These are phyloP conservation scores for Setaria viridis DNA, from an alignment of 202 grass and related monocot species.

Conservation along the genomic window DNA sequence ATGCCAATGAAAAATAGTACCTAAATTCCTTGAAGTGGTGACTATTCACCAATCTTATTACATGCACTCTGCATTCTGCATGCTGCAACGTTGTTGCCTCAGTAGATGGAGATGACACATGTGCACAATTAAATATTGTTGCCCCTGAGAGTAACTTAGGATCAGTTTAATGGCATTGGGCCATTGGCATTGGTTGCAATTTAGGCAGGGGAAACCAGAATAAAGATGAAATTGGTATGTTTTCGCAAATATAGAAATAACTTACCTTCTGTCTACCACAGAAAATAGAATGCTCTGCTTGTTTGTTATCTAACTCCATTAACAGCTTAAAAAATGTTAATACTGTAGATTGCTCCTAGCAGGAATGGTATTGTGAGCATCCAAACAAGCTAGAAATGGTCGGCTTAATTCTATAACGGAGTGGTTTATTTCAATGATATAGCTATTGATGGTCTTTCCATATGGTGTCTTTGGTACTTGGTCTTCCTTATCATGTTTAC, in stretches of 20 bases:
- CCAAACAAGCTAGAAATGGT: neutral
- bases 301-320: neutral
- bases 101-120: neutral
- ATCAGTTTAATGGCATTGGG: neutral
- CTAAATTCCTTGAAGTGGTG: neutral
- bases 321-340: neutral
- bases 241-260: neutral
- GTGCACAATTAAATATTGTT: neutral
- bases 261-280: neutral
- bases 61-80: neutral
- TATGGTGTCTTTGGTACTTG: neutral
- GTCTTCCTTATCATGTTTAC: neutral
- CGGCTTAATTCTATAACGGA: neutral
- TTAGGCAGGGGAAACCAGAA: neutral
- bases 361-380: neutral
- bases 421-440: neutral
- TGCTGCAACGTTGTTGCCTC: neutral
- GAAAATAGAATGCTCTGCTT: neutral
- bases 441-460: neutral
- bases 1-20: neutral
- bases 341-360: neutral
- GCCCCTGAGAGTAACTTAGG: neutral
- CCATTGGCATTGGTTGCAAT: neutral
- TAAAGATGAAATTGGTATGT: neutral
- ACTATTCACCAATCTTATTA: neutral